Evolutionary conservation across 352 stramenopile genomes (phyloP).

Genomic region (Globisporangium solare): DNA sequence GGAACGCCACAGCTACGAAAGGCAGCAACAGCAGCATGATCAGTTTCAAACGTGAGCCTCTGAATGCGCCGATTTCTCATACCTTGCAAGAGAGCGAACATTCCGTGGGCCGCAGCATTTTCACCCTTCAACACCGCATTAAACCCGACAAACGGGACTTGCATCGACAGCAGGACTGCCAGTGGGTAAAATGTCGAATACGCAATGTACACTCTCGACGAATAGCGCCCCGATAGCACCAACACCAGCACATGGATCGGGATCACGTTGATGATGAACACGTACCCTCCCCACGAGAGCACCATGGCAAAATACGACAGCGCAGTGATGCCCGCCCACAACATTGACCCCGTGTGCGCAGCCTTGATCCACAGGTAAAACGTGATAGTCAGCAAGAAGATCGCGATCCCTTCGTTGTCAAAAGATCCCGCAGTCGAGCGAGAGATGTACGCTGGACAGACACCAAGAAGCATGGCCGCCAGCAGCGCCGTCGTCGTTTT

Average conservation of each 20-base stretch:
- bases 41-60: not conserved
- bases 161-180: slow-evolving; percentile 94
- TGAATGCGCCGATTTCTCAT: not conserved
- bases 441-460: slow-evolving; percentile 97
- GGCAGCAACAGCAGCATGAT: not conserved
- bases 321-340: slow-evolving; percentile 46
- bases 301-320: slow-evolving; percentile 97
- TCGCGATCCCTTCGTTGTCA: slow-evolving; percentile 98
- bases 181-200: slow-evolving; percentile 99
- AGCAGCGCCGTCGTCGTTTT: slow-evolving; percentile 70
- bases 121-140: slow-evolving; percentile 90
- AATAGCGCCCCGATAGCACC: slow-evolving; percentile 89
- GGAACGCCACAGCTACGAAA: slow-evolving; percentile 40
- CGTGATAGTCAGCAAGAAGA: slow-evolving; percentile 95
- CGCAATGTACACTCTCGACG: slow-evolving; percentile 91
- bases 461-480: slow-evolving; percentile 90
- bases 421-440: slow-evolving; percentile 96
- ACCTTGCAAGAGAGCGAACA: slow-evolving; percentile 93
- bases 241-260: slow-evolving; percentile 92
- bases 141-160: slow-evolving; percentile 98
- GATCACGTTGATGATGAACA: slow-evolving; percentile 99
- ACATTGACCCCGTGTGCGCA: slow-evolving; percentile 76
- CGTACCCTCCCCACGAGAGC: slow-evolving; percentile 96
- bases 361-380: slow-evolving; percentile 96
- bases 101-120: slow-evolving; percentile 66